A percentile compares a stretch with the other conserved stretches of the same genome.
Conservation (phyloP, 2,329 filamentous ascomycete genomes). For the Saccharata proteae region DNA sequence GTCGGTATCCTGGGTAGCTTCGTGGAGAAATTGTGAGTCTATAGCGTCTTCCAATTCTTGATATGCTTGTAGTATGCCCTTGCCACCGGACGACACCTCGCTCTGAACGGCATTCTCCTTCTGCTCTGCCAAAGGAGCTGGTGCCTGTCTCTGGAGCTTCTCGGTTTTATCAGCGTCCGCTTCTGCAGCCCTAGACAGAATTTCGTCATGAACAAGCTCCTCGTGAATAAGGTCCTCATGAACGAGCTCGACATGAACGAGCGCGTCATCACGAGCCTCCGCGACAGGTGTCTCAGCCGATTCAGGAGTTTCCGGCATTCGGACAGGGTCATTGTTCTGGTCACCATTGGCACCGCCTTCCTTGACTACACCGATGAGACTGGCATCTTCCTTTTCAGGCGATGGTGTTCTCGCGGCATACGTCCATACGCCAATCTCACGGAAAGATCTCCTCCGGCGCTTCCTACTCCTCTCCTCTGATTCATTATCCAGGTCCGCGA, state of each 20-base stretch:
- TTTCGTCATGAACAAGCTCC: too few species aligned
- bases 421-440: conserved; percentile 59
- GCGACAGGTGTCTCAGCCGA: not conserved
- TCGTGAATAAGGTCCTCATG: too few species aligned
- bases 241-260: not conserved
- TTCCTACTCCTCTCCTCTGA: conserved; percentile 53
- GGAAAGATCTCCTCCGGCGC: conserved; percentile 56
- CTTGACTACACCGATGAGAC: too few species aligned
- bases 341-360: too few species aligned
- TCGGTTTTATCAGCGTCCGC: too few species aligned
- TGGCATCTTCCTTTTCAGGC: conserved; percentile 42
- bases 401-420: conserved; percentile 61
- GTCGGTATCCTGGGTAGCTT: conserved; percentile 1
- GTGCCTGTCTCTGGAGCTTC: too few species aligned
- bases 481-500: conserved; percentile 54
- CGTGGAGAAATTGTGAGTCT: conserved; percentile 2
- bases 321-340: too few species aligned
- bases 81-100: too few species aligned
- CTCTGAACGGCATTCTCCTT: too few species aligned
- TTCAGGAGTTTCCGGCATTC: conserved; percentile 1
- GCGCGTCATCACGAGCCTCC: not conserved
- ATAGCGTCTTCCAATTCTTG: conserved; percentile 4
- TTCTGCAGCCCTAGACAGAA: too few species aligned
- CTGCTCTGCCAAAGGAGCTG: too few species aligned
- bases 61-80: not conserved